Evolutionary conservation across 1,284 basidiomycete genomes (phyloP).

Genomic region (Malassezia sympodialis): DNA sequence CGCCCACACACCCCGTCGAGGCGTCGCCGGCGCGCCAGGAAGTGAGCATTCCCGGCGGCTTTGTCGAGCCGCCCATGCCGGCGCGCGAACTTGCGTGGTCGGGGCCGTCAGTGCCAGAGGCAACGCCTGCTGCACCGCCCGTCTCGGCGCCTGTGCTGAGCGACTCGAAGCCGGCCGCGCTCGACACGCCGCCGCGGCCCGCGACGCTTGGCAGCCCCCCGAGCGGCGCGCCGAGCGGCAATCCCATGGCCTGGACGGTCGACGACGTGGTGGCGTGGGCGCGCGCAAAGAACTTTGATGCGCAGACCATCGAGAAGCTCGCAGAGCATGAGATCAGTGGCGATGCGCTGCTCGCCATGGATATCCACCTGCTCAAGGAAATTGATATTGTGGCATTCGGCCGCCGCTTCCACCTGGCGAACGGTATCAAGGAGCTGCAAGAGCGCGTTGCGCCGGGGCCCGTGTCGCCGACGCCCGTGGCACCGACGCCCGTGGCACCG

Average conservation of each 20-base stretch:
- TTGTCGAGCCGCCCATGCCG: background rate
- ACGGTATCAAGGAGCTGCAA: constrained; percentile 80
- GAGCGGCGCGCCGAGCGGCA: constrained; percentile 17
- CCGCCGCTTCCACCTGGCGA: constrained; percentile 82
- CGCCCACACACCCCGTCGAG: background rate
- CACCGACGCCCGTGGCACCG: background rate
- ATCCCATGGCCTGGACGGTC: constrained; percentile 69
- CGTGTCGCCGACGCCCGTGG: background rate
- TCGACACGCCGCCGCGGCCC: background rate
- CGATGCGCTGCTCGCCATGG: constrained; percentile 87
- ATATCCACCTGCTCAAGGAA: constrained; percentile 85
- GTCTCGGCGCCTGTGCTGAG: background rate
- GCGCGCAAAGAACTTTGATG: constrained; percentile 71
- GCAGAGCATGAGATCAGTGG: constrained; percentile 84
- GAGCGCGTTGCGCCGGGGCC: constrained; percentile 2
- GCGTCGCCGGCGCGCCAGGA: background rate
- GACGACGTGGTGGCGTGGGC: constrained; percentile 87
- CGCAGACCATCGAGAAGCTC: constrained; percentile 69
- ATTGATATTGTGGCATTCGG: constrained; percentile 90
- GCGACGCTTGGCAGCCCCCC: background rate
- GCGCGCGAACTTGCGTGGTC: background rate
- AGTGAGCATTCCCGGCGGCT: constrained; percentile 2
- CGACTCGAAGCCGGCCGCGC: background rate
- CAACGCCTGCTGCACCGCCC: background rate
- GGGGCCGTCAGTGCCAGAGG: background rate